phyloP scores from a whole-genome alignment of 73 alveolate species.

The Blepharisma stoltei region DNA sequence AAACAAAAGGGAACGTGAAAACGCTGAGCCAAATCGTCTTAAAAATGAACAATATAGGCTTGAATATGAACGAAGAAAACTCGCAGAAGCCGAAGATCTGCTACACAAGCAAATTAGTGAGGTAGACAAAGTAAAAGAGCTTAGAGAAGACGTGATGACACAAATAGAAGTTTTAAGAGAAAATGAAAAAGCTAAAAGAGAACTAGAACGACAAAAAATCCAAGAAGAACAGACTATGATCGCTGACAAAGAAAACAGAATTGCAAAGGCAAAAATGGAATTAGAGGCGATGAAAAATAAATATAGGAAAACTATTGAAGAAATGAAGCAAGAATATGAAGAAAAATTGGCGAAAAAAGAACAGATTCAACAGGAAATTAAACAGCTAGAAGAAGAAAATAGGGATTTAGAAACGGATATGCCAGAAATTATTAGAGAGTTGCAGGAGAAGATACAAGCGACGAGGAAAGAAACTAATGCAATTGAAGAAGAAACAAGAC shows the following conservation, averaged over 20 bases:
- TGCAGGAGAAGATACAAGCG: slow-evolving; percentile 18
- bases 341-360: slow-evolving; percentile 13
- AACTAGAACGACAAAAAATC: slow-evolving; percentile 64
- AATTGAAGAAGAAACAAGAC: slow-evolving; percentile 26
- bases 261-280: slow-evolving; percentile 51
- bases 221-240: slow-evolving; percentile 64
- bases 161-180: slow-evolving; percentile 72
- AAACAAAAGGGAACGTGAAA: slow-evolving; percentile 73
- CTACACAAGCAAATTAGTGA: slow-evolving; percentile 73
- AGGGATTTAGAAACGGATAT: slow-evolving; percentile 29
- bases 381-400: slow-evolving; percentile 17
- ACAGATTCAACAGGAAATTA: slow-evolving; percentile 5
- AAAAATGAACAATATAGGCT: slow-evolving; percentile 88
- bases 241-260: slow-evolving; percentile 64
- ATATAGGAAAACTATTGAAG: slow-evolving; percentile 30
- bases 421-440: slow-evolving; percentile 24
- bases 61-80: slow-evolving; percentile 87
- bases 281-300: slow-evolving; percentile 28
- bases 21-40: slow-evolving; percentile 85
- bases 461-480: slow-evolving; percentile 19
- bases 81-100: slow-evolving; percentile 78
- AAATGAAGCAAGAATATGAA: slow-evolving; percentile 17
- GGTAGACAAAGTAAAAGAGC: slow-evolving; percentile 68
- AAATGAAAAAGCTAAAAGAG: slow-evolving; percentile 74
- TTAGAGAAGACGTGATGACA: slow-evolving; percentile 67